These are phyloP conservation scores for Argentina anserina DNA, from an alignment of 306 rosid species.

Conservation along the genomic window DNA sequence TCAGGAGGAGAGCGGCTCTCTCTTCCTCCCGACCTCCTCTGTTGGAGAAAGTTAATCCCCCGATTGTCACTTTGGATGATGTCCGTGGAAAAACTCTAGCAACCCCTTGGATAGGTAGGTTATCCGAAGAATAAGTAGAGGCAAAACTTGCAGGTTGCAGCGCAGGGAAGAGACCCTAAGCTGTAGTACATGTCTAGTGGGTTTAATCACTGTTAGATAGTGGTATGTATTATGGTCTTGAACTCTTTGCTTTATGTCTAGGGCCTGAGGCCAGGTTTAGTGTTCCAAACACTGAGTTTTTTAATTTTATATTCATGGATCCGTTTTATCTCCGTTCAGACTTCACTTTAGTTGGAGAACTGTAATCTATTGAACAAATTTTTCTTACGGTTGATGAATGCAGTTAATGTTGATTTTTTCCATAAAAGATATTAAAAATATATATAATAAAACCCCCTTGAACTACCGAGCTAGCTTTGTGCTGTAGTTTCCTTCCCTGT, in stretches of 20 bases:
- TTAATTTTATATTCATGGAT: neutral
- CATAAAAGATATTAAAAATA: too few relatives aligned
- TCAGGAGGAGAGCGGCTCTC: conserved; percentile 58
- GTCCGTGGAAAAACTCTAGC: conserved; percentile 85
- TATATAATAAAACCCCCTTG: too few relatives aligned
- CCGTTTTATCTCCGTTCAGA: conserved; percentile 8
- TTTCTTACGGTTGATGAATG: neutral
- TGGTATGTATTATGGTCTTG: conserved; percentile 23
- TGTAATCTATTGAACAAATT: conserved; percentile 3
- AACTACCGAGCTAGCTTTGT: too few relatives aligned
- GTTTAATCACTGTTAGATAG: conserved; percentile 32
- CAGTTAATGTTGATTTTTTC: neutral
- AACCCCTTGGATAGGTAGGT: conserved; percentile 85
- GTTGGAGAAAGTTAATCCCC: conserved; percentile 61
- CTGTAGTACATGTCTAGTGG: conserved; percentile 29
- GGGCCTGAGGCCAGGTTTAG: conserved; percentile 12
- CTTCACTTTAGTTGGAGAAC: neutral
- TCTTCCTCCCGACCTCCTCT: conserved; percentile 84
- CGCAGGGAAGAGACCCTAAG: conserved; percentile 44
- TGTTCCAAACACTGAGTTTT: neutral
- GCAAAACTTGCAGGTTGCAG: conserved; percentile 66
- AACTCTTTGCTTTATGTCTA: neutral
- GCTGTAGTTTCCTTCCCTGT: too few relatives aligned
- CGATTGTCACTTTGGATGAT: conserved; percentile 87
- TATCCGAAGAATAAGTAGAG: conserved; percentile 78